Conservation (phyloP, 2,329 filamentous ascomycete genomes). For the Diatrype stigma region DNA sequence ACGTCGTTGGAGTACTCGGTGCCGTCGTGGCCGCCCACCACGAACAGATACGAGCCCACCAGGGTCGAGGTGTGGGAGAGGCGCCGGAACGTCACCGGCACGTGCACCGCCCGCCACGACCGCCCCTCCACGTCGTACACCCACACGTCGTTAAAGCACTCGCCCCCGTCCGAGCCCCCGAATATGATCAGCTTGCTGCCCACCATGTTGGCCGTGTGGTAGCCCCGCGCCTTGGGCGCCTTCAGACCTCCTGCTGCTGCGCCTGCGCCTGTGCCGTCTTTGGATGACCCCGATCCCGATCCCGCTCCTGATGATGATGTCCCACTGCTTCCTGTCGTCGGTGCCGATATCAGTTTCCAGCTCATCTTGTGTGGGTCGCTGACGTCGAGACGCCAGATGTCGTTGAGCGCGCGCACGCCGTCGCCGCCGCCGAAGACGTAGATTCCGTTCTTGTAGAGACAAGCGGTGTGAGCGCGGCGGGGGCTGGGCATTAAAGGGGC, state of each 20-base stretch:
- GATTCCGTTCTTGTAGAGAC: conserved; percentile 65
- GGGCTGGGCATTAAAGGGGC: conserved; percentile 49
- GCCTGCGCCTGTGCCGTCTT: conserved; percentile 9
- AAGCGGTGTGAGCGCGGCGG: conserved; percentile 65
- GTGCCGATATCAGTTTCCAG: conserved; percentile 58
- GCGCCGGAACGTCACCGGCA: conserved; percentile 58
- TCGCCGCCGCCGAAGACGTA: conserved; percentile 71
- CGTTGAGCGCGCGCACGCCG: conserved; percentile 65
- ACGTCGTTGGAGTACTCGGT: conserved; percentile 67
- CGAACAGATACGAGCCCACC: conserved; percentile 66
- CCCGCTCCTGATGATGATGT: too few species aligned
- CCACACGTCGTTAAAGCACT: conserved; percentile 72
- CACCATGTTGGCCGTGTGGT: conserved; percentile 71
- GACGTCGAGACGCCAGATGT: conserved; percentile 70
- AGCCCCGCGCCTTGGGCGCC: conserved; percentile 61
- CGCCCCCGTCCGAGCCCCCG: conserved; percentile 65
- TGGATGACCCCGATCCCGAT: conserved; percentile 4
- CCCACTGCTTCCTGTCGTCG: conserved; percentile 11
- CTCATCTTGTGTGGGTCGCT: conserved; percentile 63
- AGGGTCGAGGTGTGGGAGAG: conserved; percentile 66
- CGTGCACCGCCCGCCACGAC: conserved; percentile 55
- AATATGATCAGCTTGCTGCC: conserved; percentile 69
- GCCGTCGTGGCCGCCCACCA: conserved; percentile 67
- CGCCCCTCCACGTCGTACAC: conserved; percentile 64
- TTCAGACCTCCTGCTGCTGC: conserved; percentile 7